Evolutionary conservation across 2,329 filamentous ascomycete species (phyloP), one percentile per base, ranked within the genome.

Genomic region (Pestalotiopsis fici): DNA sequence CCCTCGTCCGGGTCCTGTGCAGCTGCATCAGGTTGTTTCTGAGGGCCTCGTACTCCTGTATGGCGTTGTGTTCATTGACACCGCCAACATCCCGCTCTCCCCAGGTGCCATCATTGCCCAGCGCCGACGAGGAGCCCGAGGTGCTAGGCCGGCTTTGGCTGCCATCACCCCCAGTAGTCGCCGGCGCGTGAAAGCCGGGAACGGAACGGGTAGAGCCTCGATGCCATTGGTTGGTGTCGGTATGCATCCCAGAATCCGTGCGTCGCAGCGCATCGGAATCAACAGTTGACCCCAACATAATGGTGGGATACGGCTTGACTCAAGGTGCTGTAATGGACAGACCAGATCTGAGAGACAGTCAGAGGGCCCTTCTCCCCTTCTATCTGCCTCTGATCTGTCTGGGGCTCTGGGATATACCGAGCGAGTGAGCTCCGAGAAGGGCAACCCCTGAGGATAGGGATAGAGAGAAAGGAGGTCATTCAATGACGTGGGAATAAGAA

Each of bases 41-140:
- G 25, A 82, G 68, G 4, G 73, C 74, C 59, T 81, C 77, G 31
- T 81, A 75, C 69, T 81, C 75, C 54, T 79, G 73, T 68, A 75
- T 74, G 2, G 80, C 80, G 11, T 75, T 73, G 11, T 74, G 71
- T 65, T 79, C 73, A 18, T 76, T 74, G 59, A 81, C 71, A 15
- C 75, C 78, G 18, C 78, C 76, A 11, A 75, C 78, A 59, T 78
- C 76, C 2, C 76, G 76, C 64, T 81, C 80, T 6, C 80, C 80
- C 80, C 80, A 82, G 15, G 77, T 78, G 4, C 78, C 78, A 21
- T 75, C 72, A 35, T 62, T 43, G 7, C 15, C 39, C 3, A 3
- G 59, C 4, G n/a, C 59, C n/a, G 59, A 35, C 3, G 23, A 57
- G 6, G 62, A 59, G 4, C 47, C 31, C 11, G 67, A 62, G 4